Percentiles rank a stretch among this genome's conserved stretches.
Evolutionary conservation across 1,284 basidiomycete species (phyloP).

Genomic region (Heterobasidion occidentale): DNA sequence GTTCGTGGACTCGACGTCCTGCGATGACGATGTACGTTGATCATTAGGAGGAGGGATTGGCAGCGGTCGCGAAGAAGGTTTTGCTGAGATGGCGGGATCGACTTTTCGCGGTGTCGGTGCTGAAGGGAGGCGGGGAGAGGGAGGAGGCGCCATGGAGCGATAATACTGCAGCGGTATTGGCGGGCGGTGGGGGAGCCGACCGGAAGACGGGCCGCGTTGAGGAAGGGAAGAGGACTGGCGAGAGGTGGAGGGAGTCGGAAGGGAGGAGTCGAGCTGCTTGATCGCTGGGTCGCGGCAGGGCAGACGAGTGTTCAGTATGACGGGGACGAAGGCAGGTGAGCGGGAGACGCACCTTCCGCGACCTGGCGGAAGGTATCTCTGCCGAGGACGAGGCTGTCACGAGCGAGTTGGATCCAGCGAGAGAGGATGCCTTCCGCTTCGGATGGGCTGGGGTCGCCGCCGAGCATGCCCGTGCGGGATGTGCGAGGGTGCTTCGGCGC

Average conservation of each 20-base stretch:
- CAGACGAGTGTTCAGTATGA: not conserved
- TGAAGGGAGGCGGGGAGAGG: not conserved
- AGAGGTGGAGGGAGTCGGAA: not conserved
- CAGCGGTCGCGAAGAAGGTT: not conserved
- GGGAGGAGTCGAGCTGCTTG: not conserved
- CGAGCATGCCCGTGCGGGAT: conserved; percentile 1
- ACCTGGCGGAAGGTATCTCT: conserved; percentile 5
- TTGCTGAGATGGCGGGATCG: not conserved
- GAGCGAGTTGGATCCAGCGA: conserved; percentile 23
- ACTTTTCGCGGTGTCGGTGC: not conserved
- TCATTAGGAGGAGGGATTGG: no score
- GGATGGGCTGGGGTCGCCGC: conserved; percentile 17
- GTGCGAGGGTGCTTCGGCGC: conserved; percentile 30
- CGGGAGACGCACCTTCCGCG: conserved; percentile 4
- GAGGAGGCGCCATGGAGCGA: no score
- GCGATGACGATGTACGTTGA: no score
- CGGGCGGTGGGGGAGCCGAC: no score
- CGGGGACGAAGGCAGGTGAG: not conserved
- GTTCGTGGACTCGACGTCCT: no score
- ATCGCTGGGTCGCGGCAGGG: not conserved
- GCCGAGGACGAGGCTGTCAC: conserved; percentile 10
- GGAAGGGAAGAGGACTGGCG: not conserved
- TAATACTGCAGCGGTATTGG: no score
- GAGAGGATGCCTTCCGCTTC: conserved; percentile 19
- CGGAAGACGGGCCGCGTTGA: not conserved